Base-by-base conservation (phyloP, 129 eudicot genomes). In the Lactuca saligna region DNA sequence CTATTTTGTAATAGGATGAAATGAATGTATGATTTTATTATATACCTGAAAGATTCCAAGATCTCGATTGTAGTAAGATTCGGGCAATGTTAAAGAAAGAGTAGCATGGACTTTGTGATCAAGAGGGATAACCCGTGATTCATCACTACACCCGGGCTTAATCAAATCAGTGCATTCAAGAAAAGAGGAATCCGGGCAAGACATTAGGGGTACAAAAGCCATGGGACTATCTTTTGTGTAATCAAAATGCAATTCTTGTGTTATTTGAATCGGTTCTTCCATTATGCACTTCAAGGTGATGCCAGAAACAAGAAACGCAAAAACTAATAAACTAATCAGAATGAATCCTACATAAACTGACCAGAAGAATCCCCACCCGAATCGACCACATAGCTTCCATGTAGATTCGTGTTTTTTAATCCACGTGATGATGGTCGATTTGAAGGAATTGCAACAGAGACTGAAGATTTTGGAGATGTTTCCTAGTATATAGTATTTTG, bases 31-130 rank as follows among this genome's bases (percentile, higher is more conserved):
- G 17, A 68, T 55, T 54, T 54, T 56, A 55, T 12, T 1, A 0
- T 41, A 41, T 83, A 92, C 98, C 96, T 92, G 98, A 17, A 92
- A 92, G 10, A 82, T 83, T 61, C 98, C 98, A 60, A 92, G 95
- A 70, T 92, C 84, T 50, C 83, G 82, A 73, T 92, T 92, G 73
- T 92, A 88, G 39, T 84, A 80, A 4, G 98, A 90, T 59, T 90
- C 97, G 0, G 97, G 95, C 81, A 90, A 75, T 0, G 71, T 82
- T 69, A 90, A 48, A 14, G 76, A 73, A n/a, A 90, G 86, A 49
- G 78, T 85, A 46, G 75, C 87, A 65, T 77, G 73, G 81, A 88
- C 78, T 79, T 82, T 86, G 57, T 84, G 91, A 58, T 75, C 57
- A 41, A 57, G 54, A 62, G 95, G 95, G 41, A 88, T 60, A 60